These are phyloP conservation scores for Batkoa obscura DNA, from an alignment of 371 early-diverging fungal species.

Conservation along the genomic window DNA sequence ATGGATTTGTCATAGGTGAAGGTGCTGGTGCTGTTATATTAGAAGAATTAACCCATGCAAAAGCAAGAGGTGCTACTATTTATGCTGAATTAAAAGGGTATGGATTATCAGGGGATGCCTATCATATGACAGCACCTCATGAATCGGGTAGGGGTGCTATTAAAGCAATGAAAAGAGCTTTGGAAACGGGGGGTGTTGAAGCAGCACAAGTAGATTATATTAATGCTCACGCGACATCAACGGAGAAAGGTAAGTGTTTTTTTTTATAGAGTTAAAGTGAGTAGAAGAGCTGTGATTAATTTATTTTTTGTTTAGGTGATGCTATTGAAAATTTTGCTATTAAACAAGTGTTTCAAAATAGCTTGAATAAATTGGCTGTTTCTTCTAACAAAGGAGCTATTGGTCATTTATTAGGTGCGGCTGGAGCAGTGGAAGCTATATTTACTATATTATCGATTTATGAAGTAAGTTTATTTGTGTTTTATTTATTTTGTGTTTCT, in stretches of 20 bases:
- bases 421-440: conserved; percentile 86
- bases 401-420: conserved; percentile 88
- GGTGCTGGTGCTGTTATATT: conserved; percentile 83
- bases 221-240: conserved; percentile 92
- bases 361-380: conserved; percentile 33
- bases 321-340: conserved; percentile 66
- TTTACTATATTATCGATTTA: conserved; percentile 61
- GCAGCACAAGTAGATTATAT: conserved; percentile 60
- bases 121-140: conserved; percentile 88
- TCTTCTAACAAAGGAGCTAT: conserved; percentile 83
- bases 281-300: too few species aligned
- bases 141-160: conserved; percentile 70
- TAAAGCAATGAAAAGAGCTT: conserved; percentile 64
- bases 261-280: too few species aligned
- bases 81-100: conserved; percentile 83
- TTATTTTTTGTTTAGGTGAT: conserved; percentile 48
- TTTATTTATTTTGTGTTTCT: background rate
- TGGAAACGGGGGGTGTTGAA: conserved; percentile 32
- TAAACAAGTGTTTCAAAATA: conserved; percentile 38
- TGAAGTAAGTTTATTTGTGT: conserved; percentile 18
- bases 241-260: conserved; percentile 49
- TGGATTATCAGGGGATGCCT: conserved; percentile 81
- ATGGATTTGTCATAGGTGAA: conserved; percentile 91
- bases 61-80: conserved; percentile 57
- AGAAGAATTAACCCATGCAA: conserved; percentile 81